Base-by-base conservation (phyloP, 2,329 filamentous ascomycete species). In the Claviceps sp. region DNA sequence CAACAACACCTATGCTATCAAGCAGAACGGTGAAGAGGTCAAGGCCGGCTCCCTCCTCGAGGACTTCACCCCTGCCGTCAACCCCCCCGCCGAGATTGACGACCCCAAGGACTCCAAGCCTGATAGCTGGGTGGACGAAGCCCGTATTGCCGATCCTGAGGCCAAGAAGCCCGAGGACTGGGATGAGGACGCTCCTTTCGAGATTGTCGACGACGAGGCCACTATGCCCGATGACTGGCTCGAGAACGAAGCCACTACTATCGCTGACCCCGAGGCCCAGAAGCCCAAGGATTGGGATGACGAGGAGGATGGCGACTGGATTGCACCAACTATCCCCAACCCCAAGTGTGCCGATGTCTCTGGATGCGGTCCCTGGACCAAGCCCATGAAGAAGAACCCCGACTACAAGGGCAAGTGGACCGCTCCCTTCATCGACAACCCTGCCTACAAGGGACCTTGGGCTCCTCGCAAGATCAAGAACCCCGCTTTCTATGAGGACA, bases 271-370 rank as follows among this genome's bases (percentile, higher is more conserved):
- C 52, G 89, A 95, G 75, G 89, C 91, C 49, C 78, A 87, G 76
- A 98, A 97, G 85, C 93, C 93, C 56, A 90, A 95, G 74, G 93
- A 97, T 68, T 98, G 93, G 93, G 91, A 96, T 73, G 91, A 98
- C 54, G 93, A 98, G 76, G 93, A 98, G 76, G 93, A 98, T 69
- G 93, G 93, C 70, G 93, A 98, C 76, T 98, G 90, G 89, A 71
- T 95, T 60, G 74, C 90, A 50, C 93, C 91, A 53, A 89, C 83
- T 51, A 82, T 98, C 51, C 80, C 88, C 68, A 97, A 98, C 82
- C 87, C 91, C 71, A 95, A 95, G 82, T 97, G 93, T 67, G 81
- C 83, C 58, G 91, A 97, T 53, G 87, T 76, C 59, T 90, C 91
- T 74, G 93, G 93, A 65, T 97, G 93, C 70, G 93, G 93, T 63